These are phyloP conservation scores for Zizania latifolia DNA, from an alignment of 176 grass and related monocot genomes.

Conservation along the genomic window DNA sequence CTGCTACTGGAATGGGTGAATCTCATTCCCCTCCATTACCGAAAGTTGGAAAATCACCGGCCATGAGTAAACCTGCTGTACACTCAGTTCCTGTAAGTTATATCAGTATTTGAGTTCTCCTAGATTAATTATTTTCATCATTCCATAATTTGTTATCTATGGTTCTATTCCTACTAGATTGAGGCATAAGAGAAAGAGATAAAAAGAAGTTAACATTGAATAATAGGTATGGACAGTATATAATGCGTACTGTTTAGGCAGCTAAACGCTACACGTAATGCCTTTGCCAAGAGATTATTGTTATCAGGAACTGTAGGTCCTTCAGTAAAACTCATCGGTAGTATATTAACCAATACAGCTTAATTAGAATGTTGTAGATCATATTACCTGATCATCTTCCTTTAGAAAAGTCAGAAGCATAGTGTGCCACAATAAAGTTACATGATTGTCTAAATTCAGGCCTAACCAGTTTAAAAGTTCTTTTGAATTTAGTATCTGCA, in stretches of 20 bases:
- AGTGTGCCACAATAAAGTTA: not conserved
- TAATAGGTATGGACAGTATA: not conserved
- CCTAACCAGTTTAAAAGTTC: not conserved
- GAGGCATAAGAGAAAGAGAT: not conserved
- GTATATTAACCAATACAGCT: too few species aligned
- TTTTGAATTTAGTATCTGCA: too few species aligned
- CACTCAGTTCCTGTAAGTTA: slow-evolving; percentile 63
- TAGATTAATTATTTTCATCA: slow-evolving; percentile 12
- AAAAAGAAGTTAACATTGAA: not conserved
- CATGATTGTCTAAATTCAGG: not conserved
- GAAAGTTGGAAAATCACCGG: slow-evolving; percentile 54
- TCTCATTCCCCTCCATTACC: slow-evolving; percentile 65
- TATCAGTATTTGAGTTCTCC: slow-evolving; percentile 16
- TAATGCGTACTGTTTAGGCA: not conserved
- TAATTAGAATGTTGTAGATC: too few species aligned
- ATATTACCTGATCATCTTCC: too few species aligned
- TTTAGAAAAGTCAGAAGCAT: too few species aligned
- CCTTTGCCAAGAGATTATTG: not conserved
- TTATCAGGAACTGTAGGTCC: slow-evolving; percentile 3
- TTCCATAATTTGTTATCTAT: slow-evolving; percentile 18
- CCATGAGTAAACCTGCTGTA: slow-evolving; percentile 40
- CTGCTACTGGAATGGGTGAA: slow-evolving; percentile 46
- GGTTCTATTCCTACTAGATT: slow-evolving; percentile 1
- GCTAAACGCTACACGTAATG: not conserved
- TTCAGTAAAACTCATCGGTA: too few species aligned